Evolutionary conservation across 495 filamentous ascomycete genomes (phyloP), one percentile per base, ranked within the genome.

Genomic region (Thermothielavioides terrestris): DNA sequence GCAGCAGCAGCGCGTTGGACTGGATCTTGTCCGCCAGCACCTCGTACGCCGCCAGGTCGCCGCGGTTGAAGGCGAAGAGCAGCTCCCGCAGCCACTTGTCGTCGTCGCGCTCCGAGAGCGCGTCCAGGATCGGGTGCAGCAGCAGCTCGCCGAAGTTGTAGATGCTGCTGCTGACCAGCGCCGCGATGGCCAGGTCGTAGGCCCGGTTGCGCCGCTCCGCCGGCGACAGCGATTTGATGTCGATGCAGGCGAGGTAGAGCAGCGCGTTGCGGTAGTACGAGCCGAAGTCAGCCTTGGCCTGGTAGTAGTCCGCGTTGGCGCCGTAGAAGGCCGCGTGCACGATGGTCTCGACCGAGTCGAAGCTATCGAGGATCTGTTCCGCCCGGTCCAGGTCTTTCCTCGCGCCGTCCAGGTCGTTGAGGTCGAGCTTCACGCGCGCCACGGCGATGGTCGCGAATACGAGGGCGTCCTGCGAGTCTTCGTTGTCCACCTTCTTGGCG

Each of bases 81-180:
- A 99, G 83, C 18, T 95, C 86, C 46, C 86, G 84, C 23, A 99
- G 80, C 92, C 92, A 99, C 37, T 73, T 66, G 28, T 81, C 78
- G 43, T 79, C 71, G 37, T 70, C 75, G 54, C 72, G 63, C 23
- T 77, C 66, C 6, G 69, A 68, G 46, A 99, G 77, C 6, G 86
- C 81, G 61, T 95, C 84, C 47, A 97, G 83, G 60, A 99, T 94
- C 6, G 92, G 94, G 71, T 99, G 92, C 50, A 97, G 81, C 18
- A 99, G 82, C 5, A 99, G 88, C 75, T 99, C 92, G 68, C 92
- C 92, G 54, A 99, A 99, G 77, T 97, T 99, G 78, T 97, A 97
- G 72, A 97, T 97, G 53, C 79, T 82, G 63, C 90, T 88, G 42
- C 89, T 95, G 28, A 95, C 84, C 9, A 99, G 77, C 11, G 92